Conservation (phyloP, 2,329 filamentous ascomycete genomes). For the Tetracladium maxilliforme region DNA sequence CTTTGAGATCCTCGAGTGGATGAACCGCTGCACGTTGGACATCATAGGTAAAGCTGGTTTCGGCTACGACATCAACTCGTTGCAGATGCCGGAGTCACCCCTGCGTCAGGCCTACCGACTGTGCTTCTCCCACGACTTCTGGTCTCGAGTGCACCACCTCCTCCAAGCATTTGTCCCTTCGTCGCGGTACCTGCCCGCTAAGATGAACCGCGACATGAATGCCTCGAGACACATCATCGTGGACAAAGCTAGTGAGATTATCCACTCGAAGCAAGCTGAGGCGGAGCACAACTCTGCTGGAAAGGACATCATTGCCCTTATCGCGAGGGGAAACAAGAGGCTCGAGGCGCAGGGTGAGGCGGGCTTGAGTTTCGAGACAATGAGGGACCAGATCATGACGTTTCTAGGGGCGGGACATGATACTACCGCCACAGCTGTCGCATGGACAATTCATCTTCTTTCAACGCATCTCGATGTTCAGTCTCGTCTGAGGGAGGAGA, state of each 20-base stretch:
- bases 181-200: constrained; percentile 18
- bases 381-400: constrained; percentile 22
- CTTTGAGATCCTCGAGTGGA: constrained; percentile 23
- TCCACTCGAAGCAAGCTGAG: constrained; percentile 17
- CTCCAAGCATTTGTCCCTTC: constrained; percentile 19
- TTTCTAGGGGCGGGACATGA: constrained; percentile 25
- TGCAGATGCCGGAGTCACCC: constrained; percentile 18
- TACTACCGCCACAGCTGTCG: constrained; percentile 22
- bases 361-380: constrained; percentile 19
- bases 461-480: constrained; percentile 51
- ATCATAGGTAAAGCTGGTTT: constrained; percentile 26
- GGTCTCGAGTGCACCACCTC: constrained; percentile 19
- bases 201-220: constrained; percentile 22
- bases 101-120: constrained; percentile 22
- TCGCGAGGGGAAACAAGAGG: constrained; percentile 20
- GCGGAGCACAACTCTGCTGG: constrained; percentile 14
- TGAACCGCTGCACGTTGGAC: constrained; percentile 26
- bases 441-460: constrained; percentile 49
- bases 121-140: constrained; percentile 19
- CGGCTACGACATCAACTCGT: constrained; percentile 22
- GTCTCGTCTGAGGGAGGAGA: constrained; percentile 49
- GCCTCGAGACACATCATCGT: constrained; percentile 18
- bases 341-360: constrained; percentile 16
- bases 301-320: constrained; percentile 22
- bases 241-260: constrained; percentile 18